Evolutionary conservation across 192 early-diverging fungal species (phyloP).

Genomic region (Chytriomyces sp.): DNA sequence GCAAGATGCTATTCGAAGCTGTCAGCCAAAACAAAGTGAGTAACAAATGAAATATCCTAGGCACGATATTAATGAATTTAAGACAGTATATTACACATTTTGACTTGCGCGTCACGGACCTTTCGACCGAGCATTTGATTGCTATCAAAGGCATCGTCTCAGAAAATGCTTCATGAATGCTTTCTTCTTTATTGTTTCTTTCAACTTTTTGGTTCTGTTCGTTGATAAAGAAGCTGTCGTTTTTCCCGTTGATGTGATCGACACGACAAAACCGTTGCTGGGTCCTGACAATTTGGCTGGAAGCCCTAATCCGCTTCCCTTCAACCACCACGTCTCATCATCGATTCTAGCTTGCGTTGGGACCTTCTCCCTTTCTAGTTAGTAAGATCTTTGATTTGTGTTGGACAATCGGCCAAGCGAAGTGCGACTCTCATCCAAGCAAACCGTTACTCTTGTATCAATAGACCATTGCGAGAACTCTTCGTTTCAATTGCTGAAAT

Average conservation of each 20-base stretch:
- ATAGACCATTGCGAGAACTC: neutral
- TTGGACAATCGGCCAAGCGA: no score
- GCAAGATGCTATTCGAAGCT: slow-evolving; percentile 56
- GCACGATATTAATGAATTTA: neutral
- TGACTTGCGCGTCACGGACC: slow-evolving; percentile 51
- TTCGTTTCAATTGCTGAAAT: slow-evolving; percentile 2
- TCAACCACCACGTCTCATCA: no score
- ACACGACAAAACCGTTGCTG: slow-evolving; percentile 4
- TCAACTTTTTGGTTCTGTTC: neutral
- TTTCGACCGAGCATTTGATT: slow-evolving; percentile 47
- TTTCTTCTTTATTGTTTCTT: neutral
- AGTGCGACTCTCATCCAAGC: no score
- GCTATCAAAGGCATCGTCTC: slow-evolving; percentile 56
- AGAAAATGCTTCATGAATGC: slow-evolving; percentile 39
- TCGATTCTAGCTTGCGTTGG: no score
- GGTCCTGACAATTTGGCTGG: no score
- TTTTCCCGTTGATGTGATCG: no score
- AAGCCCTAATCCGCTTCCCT: no score
- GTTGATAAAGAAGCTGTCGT: no score
- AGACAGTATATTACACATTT: slow-evolving; percentile 51
- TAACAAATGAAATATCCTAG: neutral
- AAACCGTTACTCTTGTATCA: neutral
- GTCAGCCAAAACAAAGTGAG: slow-evolving; percentile 57
- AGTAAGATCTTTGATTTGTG: no score
- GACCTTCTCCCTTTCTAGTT: no score